Evolutionary conservation across 106 monocot genomes (phyloP), one percentile per base, ranked within the genome.

Genomic region (Acanthochlamys bracteata): DNA sequence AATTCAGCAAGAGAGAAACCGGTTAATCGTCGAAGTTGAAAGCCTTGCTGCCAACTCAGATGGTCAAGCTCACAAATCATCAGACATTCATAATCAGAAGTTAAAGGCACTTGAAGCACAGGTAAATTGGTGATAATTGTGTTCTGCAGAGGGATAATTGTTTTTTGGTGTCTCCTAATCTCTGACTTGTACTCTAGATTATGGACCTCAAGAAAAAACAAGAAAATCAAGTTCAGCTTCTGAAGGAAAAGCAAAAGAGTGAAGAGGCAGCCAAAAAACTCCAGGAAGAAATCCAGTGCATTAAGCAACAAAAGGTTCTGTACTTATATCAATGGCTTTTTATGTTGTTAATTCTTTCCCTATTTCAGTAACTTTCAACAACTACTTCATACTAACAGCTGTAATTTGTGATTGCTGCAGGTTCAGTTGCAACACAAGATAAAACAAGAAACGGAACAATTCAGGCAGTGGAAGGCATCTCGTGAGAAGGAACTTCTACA

Each of bases 391-490:
- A 53, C 60, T 0, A 3, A 23, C 22, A 67, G 39, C n/a, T 65
- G 21, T 25, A 24, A 61, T 59, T 33, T 0, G 43, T 25, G 42
- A 16, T 62, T 4, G n/a, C n/a, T n/a, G n/a, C 62, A 93, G 92
- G 92, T 98, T 72, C 96, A 91, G 53, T 82, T 98, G 76, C 96
- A 85, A 76, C 82, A 98, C 64, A 98, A 85, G 74, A 98, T 98
- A 66, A 91, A 91, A 66, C 91, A 98, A 71, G 96, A 92, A 63
- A 84, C 91, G 4, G 96, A 98, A 68, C 91, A 88, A 45, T 98
- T 98, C 68, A 75, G 96, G 41, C 88, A 77, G 42, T 98, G 96
- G 96, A 98, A 98, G 71, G 96, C 88, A 71, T 79, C 88, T 62
- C 87, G 91, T 23, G 96, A 98, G 66, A 98, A 98, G 57, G 96